Conservation (phyloP, 2,329 filamentous ascomycete species). For the Dactylellina drechsleri region DNA sequence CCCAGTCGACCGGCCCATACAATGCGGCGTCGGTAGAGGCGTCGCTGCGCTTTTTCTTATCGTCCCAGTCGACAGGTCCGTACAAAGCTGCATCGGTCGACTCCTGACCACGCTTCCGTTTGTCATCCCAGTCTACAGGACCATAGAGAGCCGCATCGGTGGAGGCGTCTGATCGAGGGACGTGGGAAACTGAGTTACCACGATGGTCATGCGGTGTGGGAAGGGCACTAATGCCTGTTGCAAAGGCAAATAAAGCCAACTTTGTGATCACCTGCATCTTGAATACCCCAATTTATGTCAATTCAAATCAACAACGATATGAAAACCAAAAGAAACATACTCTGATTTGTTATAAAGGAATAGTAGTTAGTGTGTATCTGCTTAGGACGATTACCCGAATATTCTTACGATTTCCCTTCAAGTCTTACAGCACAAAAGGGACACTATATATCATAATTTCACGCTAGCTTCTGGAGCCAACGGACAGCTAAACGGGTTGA, state of each 20-base stretch:
- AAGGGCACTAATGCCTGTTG: constrained; percentile 1
- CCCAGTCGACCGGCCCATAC: constrained; percentile 10
- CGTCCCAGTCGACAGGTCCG: constrained; percentile 15
- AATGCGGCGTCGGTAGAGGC: constrained; percentile 6
- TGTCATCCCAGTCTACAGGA: constrained; percentile 17
- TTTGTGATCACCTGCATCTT: constrained; percentile 23
- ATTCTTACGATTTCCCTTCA: too few relatives aligned
- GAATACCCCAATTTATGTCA: not conserved
- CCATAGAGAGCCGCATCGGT: constrained; percentile 19
- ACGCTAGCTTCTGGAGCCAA: too few relatives aligned
- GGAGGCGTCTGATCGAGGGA: constrained; percentile 17
- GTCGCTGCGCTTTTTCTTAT: constrained; percentile 12
- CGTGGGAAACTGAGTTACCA: constrained; percentile 6
- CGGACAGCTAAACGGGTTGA: too few relatives aligned
- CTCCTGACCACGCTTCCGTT: constrained; percentile 13
- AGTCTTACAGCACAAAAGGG: too few relatives aligned
- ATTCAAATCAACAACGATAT: not conserved
- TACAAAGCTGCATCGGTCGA: constrained; percentile 16
- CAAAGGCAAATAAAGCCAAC: constrained; percentile 20
- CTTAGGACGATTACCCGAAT: too few relatives aligned
- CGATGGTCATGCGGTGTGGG: constrained; percentile 16
- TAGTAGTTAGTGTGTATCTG: too few relatives aligned
- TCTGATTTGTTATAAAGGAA: too few relatives aligned
- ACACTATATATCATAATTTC: too few relatives aligned
- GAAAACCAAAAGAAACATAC: too few relatives aligned